Evolutionary conservation across 495 filamentous ascomycete species (phyloP), one percentile per base, ranked within the genome.

Genomic region (Penicillium parvum): DNA sequence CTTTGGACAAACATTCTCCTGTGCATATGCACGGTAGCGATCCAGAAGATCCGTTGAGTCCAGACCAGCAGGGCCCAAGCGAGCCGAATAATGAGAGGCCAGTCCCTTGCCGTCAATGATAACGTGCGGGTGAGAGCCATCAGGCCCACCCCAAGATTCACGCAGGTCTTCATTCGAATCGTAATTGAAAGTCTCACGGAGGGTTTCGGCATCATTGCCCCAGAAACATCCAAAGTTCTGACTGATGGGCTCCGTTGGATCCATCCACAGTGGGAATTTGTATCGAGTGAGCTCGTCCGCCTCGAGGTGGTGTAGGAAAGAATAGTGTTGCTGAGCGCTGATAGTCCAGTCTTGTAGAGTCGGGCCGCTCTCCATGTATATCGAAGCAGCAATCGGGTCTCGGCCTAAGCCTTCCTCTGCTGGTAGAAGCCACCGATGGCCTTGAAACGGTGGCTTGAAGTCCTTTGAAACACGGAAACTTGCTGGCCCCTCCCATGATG

Each of bases 241-340:
- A 35, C 67, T 74, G 18, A 71, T 59, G 7, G 67, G 60, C 40
- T 61, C 55, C 5, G 66, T 66, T 9, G 69, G 61, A 26, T 73
- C 68, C 12, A 65, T 60, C 69, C 68, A 77, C 8, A 71, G 40
- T 19, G 75, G 68, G 46, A 78, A 78, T 39, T 76, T 76, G 50
- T 79, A 79, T 11, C 53, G 64, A 23, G 54, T 47, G 37, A 77
- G 47, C 10, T 66, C 50, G 36, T 65, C 55, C 4, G 55, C 45
- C 47, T 77, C 74, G 1, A 79, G 64, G 40, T 78, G 72, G 16
- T 69, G 56, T 9, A 79, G 58, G 41, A 79, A 72, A 5, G 71
- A 76, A 48, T 78, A 77, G 43, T 79, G 75, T 33, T 75, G 70
- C 52, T 78, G 75, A 3, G 73, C 73, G 38, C 66, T 64, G 12